phyloP scores from a whole-genome alignment of 805 yeast species.

The Clavispora vitiphila region DNA sequence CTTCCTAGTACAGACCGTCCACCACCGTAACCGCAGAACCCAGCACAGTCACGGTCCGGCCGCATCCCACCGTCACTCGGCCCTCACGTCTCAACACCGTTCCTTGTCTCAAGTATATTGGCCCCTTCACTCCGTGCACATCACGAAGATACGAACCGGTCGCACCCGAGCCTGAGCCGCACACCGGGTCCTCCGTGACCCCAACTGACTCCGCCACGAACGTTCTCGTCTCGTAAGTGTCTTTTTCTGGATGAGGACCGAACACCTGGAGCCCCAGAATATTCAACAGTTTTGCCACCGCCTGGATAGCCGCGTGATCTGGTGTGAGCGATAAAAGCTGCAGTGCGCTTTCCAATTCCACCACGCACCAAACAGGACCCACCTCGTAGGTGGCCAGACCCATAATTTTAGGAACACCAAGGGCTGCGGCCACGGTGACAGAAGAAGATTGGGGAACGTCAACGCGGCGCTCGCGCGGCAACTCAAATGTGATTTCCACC shows the following conservation, averaged over 20 bases:
- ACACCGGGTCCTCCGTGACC: constrained; percentile 48
- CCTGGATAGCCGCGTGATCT: constrained; percentile 20
- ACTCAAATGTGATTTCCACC: constrained; percentile 22
- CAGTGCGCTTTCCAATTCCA: constrained; percentile 25
- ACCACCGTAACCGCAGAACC: constrained; percentile 37
- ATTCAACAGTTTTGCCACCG: constrained; percentile 13
- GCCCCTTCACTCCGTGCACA: constrained; percentile 3
- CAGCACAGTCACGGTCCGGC: constrained; percentile 25
- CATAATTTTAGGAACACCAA: constrained; percentile 8
- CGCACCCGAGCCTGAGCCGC: constrained; percentile 45
- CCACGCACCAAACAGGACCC: constrained; percentile 45
- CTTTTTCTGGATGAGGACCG: constrained; percentile 24
- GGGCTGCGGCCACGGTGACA: constrained; percentile 1
- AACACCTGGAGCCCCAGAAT: constrained; percentile 35
- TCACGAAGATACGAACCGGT: constrained; percentile 20
- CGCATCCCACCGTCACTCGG: constrained; percentile 16
- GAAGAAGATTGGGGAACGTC: constrained; percentile 1
- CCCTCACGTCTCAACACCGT: constrained; percentile 38
- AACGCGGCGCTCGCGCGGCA: constrained; percentile 15
- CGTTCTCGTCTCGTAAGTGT: constrained; percentile 35
- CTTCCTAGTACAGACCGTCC: constrained; percentile 21
- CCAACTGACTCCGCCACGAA: constrained; percentile 32
- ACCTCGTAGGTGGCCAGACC: constrained; percentile 30
- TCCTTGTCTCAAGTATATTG: constrained; percentile 12
- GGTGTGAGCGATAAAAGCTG: constrained; percentile 30